These are phyloP conservation scores for Saprolegnia diclina DNA, from an alignment of 352 stramenopile genomes.

Conservation along the genomic window DNA sequence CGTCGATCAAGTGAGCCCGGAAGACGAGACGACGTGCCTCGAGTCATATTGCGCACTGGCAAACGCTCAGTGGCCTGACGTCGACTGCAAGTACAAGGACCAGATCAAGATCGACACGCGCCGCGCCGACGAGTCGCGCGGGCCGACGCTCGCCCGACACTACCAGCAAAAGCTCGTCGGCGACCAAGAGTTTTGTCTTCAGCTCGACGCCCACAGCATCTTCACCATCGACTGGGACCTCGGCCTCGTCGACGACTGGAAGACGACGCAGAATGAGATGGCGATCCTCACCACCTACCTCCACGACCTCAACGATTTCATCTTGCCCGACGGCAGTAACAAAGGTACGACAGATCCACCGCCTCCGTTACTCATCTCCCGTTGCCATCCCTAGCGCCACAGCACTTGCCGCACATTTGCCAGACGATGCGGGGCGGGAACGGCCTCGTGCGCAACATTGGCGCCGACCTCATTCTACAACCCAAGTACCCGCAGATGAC, in stretches of 20 bases:
- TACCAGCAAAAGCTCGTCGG: slow-evolving; percentile 23
- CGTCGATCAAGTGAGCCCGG: slow-evolving; percentile 25
- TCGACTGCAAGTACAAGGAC: slow-evolving; percentile 7
- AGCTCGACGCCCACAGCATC: slow-evolving; percentile 26
- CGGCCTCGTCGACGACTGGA: slow-evolving; percentile 22
- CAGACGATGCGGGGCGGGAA: slow-evolving; percentile 23
- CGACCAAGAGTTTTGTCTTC: slow-evolving; percentile 28
- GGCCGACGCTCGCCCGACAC: slow-evolving; percentile 22
- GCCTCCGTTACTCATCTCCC: neutral
- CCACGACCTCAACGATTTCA: slow-evolving; percentile 21
- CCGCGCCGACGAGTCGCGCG: slow-evolving; percentile 22
- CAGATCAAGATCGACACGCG: slow-evolving; percentile 21
- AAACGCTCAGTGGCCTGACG: neutral
- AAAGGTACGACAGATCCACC: neutral
- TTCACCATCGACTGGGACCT: slow-evolving; percentile 26
- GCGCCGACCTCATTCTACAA: slow-evolving; percentile 17
- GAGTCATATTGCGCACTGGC: slow-evolving; percentile 25
- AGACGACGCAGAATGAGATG: slow-evolving; percentile 25
- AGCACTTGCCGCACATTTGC: slow-evolving; percentile 23
- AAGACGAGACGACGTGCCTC: slow-evolving; percentile 15
- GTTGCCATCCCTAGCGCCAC: too few species aligned
- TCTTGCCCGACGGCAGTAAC: slow-evolving; percentile 8
- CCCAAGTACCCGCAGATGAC: slow-evolving; percentile 15
- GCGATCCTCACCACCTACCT: slow-evolving; percentile 26
- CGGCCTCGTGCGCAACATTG: slow-evolving; percentile 24